These are phyloP conservation scores for Avena sativa DNA, from an alignment of 176 grass and related monocot genomes.

Conservation along the genomic window DNA sequence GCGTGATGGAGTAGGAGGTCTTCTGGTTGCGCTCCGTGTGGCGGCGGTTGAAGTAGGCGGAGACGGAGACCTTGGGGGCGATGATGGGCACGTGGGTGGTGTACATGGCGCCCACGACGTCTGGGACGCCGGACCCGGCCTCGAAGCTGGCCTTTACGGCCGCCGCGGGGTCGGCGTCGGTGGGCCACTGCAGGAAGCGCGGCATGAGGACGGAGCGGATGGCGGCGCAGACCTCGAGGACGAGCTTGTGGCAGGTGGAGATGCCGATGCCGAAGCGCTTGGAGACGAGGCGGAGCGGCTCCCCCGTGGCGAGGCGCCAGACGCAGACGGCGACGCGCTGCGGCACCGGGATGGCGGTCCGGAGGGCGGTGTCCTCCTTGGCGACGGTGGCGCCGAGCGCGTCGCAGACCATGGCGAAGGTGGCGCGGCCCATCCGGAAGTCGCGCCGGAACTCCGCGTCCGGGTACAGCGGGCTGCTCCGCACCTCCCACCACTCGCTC, in stretches of 20 bases:
- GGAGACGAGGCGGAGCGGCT: conserved; percentile 72
- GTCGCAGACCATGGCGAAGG: conserved; percentile 68
- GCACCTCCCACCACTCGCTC: conserved; percentile 59
- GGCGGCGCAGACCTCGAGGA: conserved; percentile 69
- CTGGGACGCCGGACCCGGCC: conserved; percentile 42
- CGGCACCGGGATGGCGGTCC: conserved; percentile 60
- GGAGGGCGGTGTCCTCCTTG: conserved; percentile 79
- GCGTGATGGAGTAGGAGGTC: conserved; percentile 73
- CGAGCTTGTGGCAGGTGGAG: conserved; percentile 83
- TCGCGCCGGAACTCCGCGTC: conserved; percentile 59
- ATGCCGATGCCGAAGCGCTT: conserved; percentile 77
- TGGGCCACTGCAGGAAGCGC: conserved; percentile 66
- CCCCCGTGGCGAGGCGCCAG: conserved; percentile 63
- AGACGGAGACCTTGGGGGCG: conserved; percentile 61
- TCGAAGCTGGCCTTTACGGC: conserved; percentile 51
- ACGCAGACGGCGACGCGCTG: conserved; percentile 73
- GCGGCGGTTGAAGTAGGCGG: conserved; percentile 66
- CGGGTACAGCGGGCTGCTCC: conserved; percentile 54
- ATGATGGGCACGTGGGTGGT: conserved; percentile 78
- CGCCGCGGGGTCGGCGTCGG: background rate
- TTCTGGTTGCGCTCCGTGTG: conserved; percentile 68
- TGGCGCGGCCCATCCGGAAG: conserved; percentile 66
- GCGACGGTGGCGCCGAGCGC: conserved; percentile 57
- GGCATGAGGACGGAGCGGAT: conserved; percentile 64
- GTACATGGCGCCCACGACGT: conserved; percentile 63